Evolutionary conservation across 768 basidiomycete genomes (phyloP).

Genomic region (Suillus tomentosus): DNA sequence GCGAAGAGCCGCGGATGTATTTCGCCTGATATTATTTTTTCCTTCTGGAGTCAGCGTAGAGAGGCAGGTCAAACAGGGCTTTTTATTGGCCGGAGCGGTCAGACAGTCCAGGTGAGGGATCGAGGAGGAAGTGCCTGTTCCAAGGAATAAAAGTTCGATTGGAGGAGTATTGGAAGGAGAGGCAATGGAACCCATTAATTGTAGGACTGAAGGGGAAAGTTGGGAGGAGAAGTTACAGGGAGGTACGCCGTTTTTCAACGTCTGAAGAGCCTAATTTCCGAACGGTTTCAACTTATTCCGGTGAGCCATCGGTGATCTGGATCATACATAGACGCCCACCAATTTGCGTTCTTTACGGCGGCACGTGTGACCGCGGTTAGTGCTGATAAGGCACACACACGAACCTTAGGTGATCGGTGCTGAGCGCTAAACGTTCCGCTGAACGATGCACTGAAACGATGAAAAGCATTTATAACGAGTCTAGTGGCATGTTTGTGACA

Average conservation of each 20-base stretch:
- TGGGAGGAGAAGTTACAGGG: not conserved
- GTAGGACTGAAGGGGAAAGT: not conserved
- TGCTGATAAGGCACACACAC: conserved; percentile 7
- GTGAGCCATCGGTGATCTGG: conserved; percentile 7
- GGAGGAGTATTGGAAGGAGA: conserved; percentile 5
- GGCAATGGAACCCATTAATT: not conserved
- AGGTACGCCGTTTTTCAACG: not conserved
- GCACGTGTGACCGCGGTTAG: not conserved
- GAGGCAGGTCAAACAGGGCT: conserved; percentile 64
- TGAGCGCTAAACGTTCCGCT: not conserved
- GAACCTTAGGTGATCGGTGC: not conserved
- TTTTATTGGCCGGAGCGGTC: conserved; percentile 58
- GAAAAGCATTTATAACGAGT: not conserved
- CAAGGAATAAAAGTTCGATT: conserved; percentile 77
- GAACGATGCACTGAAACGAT: too few relatives aligned
- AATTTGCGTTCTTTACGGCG: conserved; percentile 9
- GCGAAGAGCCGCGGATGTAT: conserved; percentile 74
- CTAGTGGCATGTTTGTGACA: not conserved
- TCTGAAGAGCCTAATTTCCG: not conserved
- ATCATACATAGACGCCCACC: not conserved
- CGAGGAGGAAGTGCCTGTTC: conserved; percentile 79
- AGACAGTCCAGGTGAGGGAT: conserved; percentile 74
- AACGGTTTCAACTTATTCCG: conserved; percentile 6
- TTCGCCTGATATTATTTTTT: conserved; percentile 82
- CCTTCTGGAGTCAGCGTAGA: conserved; percentile 70